These are phyloP conservation scores for Kwoniella pini DNA, from an alignment of 768 basidiomycete genomes.

Conservation along the genomic window DNA sequence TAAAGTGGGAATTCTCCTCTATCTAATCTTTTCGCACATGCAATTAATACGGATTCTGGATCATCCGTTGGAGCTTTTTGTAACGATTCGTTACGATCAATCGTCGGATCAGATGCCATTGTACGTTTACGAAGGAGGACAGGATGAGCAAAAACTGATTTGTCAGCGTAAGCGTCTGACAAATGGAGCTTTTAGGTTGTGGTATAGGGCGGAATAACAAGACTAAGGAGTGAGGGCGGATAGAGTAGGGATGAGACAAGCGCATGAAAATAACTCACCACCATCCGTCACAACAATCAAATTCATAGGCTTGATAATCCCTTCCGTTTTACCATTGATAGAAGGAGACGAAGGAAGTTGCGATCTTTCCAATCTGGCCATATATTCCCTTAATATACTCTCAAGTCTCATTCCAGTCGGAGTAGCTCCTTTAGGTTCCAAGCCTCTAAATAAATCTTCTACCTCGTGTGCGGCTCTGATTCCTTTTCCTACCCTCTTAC, in stretches of 20 bases:
- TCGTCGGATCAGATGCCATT: conserved; percentile 1
- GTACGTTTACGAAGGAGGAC: conserved; percentile 20
- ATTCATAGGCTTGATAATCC: conserved; percentile 49
- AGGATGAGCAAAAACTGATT: conserved; percentile 34
- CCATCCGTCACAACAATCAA: conserved; percentile 47
- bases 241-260: background rate
- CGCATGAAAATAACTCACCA: conserved; percentile 26
- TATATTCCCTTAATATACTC: conserved; percentile 45
- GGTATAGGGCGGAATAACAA: background rate
- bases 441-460: conserved; percentile 45
- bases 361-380: conserved; percentile 40
- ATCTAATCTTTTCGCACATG: conserved; percentile 60
- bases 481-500: conserved; percentile 43
- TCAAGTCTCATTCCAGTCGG: conserved; percentile 47
- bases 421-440: conserved; percentile 45
- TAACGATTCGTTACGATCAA: conserved; percentile 10
- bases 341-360: conserved; percentile 4
- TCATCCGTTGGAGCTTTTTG: conserved; percentile 57
- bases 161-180: conserved; percentile 17
- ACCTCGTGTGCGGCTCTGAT: conserved; percentile 40
- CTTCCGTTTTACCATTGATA: conserved; percentile 11
- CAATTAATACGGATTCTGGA: conserved; percentile 55
- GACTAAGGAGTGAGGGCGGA: background rate
- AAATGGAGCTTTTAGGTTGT: background rate
- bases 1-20: conserved; percentile 60